phyloP scores from a whole-genome alignment of 441 rosid species.

The Theobroma grandiflorum region DNA sequence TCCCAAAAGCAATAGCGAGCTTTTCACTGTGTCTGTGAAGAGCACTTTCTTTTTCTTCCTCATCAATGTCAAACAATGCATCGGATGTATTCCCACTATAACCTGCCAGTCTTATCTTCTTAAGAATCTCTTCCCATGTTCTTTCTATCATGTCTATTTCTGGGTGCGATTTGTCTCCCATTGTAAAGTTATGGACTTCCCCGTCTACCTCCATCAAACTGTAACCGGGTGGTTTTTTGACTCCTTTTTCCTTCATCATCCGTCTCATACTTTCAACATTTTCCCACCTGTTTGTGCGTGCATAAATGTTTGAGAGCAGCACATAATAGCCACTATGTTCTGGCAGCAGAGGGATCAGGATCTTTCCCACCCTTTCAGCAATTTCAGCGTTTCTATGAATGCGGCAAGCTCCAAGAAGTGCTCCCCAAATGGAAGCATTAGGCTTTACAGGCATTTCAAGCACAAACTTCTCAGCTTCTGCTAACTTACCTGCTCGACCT shows the following conservation, averaged over 20 bases:
- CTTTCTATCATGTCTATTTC: slow-evolving; percentile 52
- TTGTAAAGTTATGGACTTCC: slow-evolving; percentile 50
- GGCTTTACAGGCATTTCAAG: slow-evolving; percentile 67
- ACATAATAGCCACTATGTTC: slow-evolving; percentile 67
- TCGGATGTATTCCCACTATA: slow-evolving; percentile 52
- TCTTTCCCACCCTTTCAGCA: slow-evolving; percentile 65
- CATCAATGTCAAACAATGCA: slow-evolving; percentile 62
- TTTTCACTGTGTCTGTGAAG: slow-evolving; percentile 66
- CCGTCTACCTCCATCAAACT: slow-evolving; percentile 59
- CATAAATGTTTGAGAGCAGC: slow-evolving; percentile 58
- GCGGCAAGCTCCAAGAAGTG: slow-evolving; percentile 79
- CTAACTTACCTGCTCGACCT: slow-evolving; percentile 74
- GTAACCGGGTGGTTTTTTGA: slow-evolving; percentile 50
- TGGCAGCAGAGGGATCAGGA: slow-evolving; percentile 51
- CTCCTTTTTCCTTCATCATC: slow-evolving; percentile 60
- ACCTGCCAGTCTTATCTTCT: slow-evolving; percentile 51
- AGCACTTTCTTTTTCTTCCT: slow-evolving; percentile 61
- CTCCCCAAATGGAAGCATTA: slow-evolving; percentile 73
- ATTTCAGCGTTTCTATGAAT: slow-evolving; percentile 65
- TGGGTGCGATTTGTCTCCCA: slow-evolving; percentile 55
- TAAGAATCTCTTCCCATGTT: slow-evolving; percentile 58
- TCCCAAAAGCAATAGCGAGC: slow-evolving; percentile 62
- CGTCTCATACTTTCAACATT: slow-evolving; percentile 44
- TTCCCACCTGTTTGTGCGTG: slow-evolving; percentile 57
- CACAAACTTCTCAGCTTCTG: slow-evolving; percentile 69